Conservation (phyloP, 2,329 filamentous ascomycete genomes). For the Dactylella cylindrospora region DNA sequence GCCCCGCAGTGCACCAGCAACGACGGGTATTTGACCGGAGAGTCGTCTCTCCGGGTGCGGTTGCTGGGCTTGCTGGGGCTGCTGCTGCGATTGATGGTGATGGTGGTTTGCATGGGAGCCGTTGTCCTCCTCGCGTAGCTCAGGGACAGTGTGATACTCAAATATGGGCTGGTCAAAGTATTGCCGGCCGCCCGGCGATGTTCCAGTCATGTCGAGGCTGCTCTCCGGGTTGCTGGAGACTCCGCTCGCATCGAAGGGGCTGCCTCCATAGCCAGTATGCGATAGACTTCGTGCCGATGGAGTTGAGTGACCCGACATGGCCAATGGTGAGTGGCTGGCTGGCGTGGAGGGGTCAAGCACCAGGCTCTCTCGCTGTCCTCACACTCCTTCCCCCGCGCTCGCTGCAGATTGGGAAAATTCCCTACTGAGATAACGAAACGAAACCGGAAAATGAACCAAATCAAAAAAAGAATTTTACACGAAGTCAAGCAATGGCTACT, state of each 20-base stretch:
- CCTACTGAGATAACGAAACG: conserved; percentile 41
- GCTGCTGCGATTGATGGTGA: conserved; percentile 38
- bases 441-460: no score
- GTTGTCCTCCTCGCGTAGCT: conserved; percentile 37
- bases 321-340: no score
- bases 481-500: conserved; percentile 43
- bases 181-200: conserved; percentile 34
- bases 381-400: conserved; percentile 12
- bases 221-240: conserved; percentile 37
- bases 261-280: conserved; percentile 41
- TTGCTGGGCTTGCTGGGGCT: conserved; percentile 10
- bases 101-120: conserved; percentile 32
- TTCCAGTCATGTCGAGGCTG: conserved; percentile 43
- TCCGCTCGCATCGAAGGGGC: conserved; percentile 43
- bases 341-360: conserved; percentile 33
- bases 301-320: conserved; percentile 45
- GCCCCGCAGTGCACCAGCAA: conserved; percentile 40
- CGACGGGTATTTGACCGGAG: conserved; percentile 42
- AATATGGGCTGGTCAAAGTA: conserved; percentile 45
- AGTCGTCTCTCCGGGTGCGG: conserved; percentile 36
- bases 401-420: conserved; percentile 17
- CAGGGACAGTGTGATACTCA: conserved; percentile 41
- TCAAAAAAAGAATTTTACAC: conserved; percentile 33
- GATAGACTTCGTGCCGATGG: conserved; percentile 44
- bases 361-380: conserved; percentile 13